Evolutionary conservation across 208 protist genomes (phyloP).

Genomic region (Novymonas esmeraldas): DNA sequence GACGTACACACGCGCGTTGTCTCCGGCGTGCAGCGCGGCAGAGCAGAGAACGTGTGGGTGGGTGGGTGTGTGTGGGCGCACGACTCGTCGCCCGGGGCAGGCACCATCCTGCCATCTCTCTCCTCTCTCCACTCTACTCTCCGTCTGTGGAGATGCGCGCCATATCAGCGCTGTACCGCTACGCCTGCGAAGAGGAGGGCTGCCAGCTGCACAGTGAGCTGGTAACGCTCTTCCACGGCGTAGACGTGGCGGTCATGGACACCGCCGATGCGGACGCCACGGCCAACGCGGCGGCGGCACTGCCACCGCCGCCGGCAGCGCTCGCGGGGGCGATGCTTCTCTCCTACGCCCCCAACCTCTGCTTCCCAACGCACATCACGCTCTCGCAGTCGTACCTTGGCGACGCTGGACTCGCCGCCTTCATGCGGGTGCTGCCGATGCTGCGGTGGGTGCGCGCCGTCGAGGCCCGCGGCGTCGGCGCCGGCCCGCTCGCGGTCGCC

Average conservation of each 20-base stretch:
- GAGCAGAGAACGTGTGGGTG: too few relatives aligned
- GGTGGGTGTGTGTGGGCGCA: too few relatives aligned
- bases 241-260: constrained; percentile 38
- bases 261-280: neutral
- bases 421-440: constrained; percentile 62
- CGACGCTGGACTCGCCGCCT: constrained; percentile 65
- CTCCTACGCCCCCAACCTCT: constrained; percentile 16
- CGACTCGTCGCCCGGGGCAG: too few relatives aligned
- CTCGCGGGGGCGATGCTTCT: constrained; percentile 10
- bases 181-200: constrained; percentile 68
- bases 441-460: constrained; percentile 67
- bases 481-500: constrained; percentile 36
- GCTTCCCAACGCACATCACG: constrained; percentile 47
- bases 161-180: constrained; percentile 60
- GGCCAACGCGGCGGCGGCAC: neutral
- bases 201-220: constrained; percentile 62
- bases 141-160: too few relatives aligned
- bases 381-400: constrained; percentile 68
- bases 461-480: constrained; percentile 50
- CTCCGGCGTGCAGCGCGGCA: too few relatives aligned
- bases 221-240: constrained; percentile 46
- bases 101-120: too few relatives aligned
- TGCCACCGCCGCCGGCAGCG: constrained; percentile 2
- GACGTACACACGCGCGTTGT: neutral
- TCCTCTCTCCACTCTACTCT: too few relatives aligned